Evolutionary conservation across 768 basidiomycete genomes (phyloP).

Genomic region (Calocera viscosa): DNA sequence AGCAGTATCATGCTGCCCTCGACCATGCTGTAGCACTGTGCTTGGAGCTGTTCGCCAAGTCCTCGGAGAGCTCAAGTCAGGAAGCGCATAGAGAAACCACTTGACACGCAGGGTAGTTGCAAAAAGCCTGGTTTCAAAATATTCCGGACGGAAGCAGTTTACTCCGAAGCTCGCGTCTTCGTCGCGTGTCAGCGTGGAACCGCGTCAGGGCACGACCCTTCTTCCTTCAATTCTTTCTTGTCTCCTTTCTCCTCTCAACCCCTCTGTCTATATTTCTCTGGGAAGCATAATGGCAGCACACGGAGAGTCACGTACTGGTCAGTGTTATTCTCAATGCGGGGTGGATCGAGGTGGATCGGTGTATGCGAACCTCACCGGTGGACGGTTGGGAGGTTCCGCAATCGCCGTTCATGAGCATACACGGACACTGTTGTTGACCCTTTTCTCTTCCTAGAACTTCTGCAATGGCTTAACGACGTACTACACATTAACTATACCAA

Average conservation of each 20-base stretch:
- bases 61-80: too few species aligned
- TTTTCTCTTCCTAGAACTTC: constrained; percentile 47
- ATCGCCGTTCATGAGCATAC: not conserved
- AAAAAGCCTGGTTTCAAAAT: not conserved
- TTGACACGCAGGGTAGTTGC: not conserved
- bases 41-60: too few species aligned
- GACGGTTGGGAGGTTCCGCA: not conserved
- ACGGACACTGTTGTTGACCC: constrained; percentile 7
- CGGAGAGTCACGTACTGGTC: constrained; percentile 5
- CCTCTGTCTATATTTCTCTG: not conserved
- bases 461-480: constrained; percentile 90
- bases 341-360: not conserved
- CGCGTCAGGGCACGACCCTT: not conserved
- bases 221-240: not conserved
- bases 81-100: too few species aligned
- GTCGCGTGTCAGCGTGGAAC: not conserved
- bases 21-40: too few species aligned
- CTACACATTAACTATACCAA: constrained; percentile 85
- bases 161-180: constrained; percentile 3
- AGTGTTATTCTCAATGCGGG: not conserved
- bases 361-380: not conserved
- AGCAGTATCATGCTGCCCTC: too few species aligned
- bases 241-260: not conserved
- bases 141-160: constrained; percentile 1
- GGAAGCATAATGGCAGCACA: not conserved